Base-by-base conservation (phyloP, 169 alveolate species). In the Plasmodium inui region DNA sequence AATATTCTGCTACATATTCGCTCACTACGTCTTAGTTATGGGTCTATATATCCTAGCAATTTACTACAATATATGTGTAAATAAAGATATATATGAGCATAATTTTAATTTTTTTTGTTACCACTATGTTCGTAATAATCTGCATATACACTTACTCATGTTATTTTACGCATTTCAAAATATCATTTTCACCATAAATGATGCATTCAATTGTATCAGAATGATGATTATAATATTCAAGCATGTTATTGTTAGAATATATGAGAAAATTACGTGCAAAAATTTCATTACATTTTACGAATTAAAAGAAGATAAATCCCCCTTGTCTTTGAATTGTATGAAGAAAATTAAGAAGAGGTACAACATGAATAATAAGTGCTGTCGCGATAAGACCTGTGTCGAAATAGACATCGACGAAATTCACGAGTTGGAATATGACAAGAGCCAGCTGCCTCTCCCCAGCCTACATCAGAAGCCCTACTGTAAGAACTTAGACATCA, bases 181-280 rank as follows among this genome's bases (percentile, higher is more conserved):
- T 74, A 85, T 85, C 12, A 57, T 85, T 55, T 85, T 85, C 39
- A 85, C 93, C 26, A 85, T 85, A 73, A 85, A 85, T 74, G 93
- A 85, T 34, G 39, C 93, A 30, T 85, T 85, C 44, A 85, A 85
- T 74, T 85, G 93, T 53, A 73, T 85, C 46, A 17, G 93, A 61
- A 85, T 85, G 93, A 37, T 76, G 61, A 28, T 74, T 28, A 85
- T 85, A 19, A 32, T 85, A 73, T 28, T 85, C 30, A 85, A 85
- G 41, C 93, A 85, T 85, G 12, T 85, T 28, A 85, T 85, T 17
- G 67, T 85, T 17, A 85, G 28, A 73, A 74, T 85, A 73, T 85
- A 85, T 85, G 93, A 85, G 39, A 85, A 85, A 85, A 85, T 85
- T 44, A 85, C 93, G 6, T 85, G 93, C 80, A 85, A 85, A 85